These are phyloP conservation scores for Yamadazyma spencermartinsiae DNA, from an alignment of 1,139 yeast genomes.

Conservation along the genomic window DNA sequence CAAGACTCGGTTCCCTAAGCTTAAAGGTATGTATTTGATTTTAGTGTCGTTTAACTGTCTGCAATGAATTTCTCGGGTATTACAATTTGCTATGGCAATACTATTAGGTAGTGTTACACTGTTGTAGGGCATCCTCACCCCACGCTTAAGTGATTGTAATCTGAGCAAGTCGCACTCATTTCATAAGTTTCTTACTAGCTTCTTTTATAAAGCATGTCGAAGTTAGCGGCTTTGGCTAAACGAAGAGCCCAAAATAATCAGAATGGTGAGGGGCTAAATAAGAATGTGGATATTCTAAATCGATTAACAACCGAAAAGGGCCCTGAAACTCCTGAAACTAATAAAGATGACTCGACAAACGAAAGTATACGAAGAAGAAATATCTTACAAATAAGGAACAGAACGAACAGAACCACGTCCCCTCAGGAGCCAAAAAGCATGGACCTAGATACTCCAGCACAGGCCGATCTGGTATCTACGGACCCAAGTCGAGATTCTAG, in stretches of 20 bases:
- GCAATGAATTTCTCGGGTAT: too few relatives aligned
- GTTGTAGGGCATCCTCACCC: background rate
- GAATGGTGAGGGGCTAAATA: constrained; percentile 11
- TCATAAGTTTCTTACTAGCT: background rate
- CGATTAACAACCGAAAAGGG: constrained; percentile 11
- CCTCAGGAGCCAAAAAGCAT: too few relatives aligned
- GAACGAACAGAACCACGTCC: too few relatives aligned
- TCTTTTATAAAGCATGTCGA: constrained; percentile 19
- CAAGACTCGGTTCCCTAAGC: constrained; percentile 39
- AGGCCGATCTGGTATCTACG: too few relatives aligned
- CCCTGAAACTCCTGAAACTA: too few relatives aligned
- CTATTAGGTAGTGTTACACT: background rate
- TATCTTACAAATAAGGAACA: background rate
- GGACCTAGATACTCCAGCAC: background rate
- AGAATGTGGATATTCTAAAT: constrained; percentile 24
- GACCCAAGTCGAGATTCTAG: too few relatives aligned
- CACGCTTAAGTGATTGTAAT: background rate
- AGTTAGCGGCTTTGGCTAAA: constrained; percentile 51
- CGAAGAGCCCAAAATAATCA: constrained; percentile 24
- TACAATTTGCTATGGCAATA: too few relatives aligned
- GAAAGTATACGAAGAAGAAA: background rate
- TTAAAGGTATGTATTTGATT: constrained; percentile 47
- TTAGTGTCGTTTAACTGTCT: background rate
- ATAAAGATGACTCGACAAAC: too few relatives aligned
- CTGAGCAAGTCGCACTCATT: background rate